Base-by-base conservation (phyloP, 169 alveolate species). In the Eimeria brunetti region DNA sequence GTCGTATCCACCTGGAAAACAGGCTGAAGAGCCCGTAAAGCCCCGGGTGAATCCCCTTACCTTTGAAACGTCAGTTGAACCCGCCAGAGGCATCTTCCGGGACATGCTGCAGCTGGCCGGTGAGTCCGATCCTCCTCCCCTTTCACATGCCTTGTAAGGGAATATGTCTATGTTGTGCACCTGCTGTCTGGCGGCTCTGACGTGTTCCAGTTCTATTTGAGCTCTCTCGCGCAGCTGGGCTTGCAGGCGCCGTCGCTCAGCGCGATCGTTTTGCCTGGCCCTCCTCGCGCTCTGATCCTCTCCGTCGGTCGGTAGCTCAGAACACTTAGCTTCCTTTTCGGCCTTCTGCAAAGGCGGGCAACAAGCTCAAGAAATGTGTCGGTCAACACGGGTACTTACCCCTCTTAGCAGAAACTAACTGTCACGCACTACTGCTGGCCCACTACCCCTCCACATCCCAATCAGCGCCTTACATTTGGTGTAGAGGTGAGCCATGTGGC, bases 191-290 rank as follows among this genome's bases (percentile, higher is more conserved):
- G 88, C 88, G 9, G 88, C 44, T 16, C 67, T 80, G 67, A 80
- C 46, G 46, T 80, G 46, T 27, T 46, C 88, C 41, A 80, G 69
- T 30, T 80, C 88, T 22, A 80, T 2, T 8, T 30, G 58, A 20
- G 88, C 88, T 46, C 88, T 80, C 46, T 80, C 88, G 69, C 88
- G 88, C 69, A 80, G 46, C 46, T 80, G 88, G 30, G 88, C 88
- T 16, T 80, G 88, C 67, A 80, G 69, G 69, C 69, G 60, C 69
- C 88, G 1, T 80, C 67, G 38, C 27, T 49, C 88, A 22, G 67
- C 44, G 58, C 88, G 88, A 41, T 27, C 3, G 88, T 80, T 80
- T 30, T 80, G 60, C 67, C 69, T 18, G 67, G 58, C 38, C 83
- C 38, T 73, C 38, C 38, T 73, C 51, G 33, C 6, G 83, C 33